phyloP scores from a whole-genome alignment of 202 grass and related monocot species.

The Dendrocalamus latiflorus region DNA sequence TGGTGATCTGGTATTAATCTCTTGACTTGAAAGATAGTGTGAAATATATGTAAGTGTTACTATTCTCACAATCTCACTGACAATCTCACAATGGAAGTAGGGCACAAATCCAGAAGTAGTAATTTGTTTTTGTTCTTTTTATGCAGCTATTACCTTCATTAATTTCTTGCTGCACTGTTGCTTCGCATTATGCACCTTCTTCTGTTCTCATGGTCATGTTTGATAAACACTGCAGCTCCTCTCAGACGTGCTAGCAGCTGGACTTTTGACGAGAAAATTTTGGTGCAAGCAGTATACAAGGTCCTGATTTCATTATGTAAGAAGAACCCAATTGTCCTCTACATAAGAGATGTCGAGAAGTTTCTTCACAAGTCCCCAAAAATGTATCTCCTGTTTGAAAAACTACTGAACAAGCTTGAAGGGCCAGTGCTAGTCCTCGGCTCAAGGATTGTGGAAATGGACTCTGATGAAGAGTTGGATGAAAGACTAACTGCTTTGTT shows the following conservation, averaged over 20 bases:
- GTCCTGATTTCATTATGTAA: constrained; percentile 76
- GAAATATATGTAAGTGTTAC: not conserved
- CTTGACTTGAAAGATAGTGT: not conserved
- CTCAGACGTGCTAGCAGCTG: constrained; percentile 72
- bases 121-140: not conserved
- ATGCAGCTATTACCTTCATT: not conserved
- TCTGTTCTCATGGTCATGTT: constrained; percentile 11
- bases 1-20: not conserved
- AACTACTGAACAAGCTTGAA: constrained; percentile 71
- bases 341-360: constrained; percentile 88
- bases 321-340: constrained; percentile 72
- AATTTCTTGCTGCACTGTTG: not conserved
- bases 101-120: not conserved
- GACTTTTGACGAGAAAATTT: constrained; percentile 91
- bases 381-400: constrained; percentile 84
- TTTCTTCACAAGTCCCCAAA: constrained; percentile 73
- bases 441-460: constrained; percentile 64
- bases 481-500: constrained; percentile 66
- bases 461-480: constrained; percentile 58
- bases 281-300: constrained; percentile 88
- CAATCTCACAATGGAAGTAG: not conserved
- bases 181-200: not conserved
- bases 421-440: constrained; percentile 75
- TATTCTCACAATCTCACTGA: not conserved
- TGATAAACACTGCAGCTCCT: constrained; percentile 48